Evolutionary conservation across 305 asterid species (phyloP), one percentile per base, ranked within the genome.

Genomic region (Ilex paraguariensis): DNA sequence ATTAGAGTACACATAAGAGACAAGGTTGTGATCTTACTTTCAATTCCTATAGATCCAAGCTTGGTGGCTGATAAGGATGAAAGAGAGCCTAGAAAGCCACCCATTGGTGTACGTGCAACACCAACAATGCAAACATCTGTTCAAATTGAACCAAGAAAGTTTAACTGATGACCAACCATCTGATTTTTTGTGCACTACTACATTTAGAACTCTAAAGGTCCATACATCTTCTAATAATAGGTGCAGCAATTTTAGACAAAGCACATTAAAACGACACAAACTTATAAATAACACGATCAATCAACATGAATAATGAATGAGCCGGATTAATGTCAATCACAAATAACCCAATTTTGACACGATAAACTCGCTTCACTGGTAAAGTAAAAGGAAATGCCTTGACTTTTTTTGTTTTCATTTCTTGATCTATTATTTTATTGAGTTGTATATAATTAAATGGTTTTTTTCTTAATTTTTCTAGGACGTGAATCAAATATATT

Each of bases 111-210:
- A 57, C 99, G 93, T 62, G 96, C 91, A 73, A 88, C 88, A 66
- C 99, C 98, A 65, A 94, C 99, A 12, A 94, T 76, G 84, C 97
- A 94, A 60, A 94, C 96, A 90, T 94, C 99, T 94, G 66, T 68
- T 32, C 8, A 75, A 54, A 79, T 32, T 36, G 62, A 58, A 77
- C 57, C 69, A 72, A 50, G 59, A 5, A 54, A 31, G 10, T 15
- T 52, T 52, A 52, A 52, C 31, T 6, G n/a, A 52, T 17, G 10
- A 52, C 30, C 28, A n/a, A 52, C 10, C 28, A 52, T 6, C n/a
- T 14, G 11, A 52, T 3, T 52, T 52, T n/a, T 15, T 49, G 53
- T n/a, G 4, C 53, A 7, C 56, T 7, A 52, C n/a, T 52, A 3
- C 9, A 6, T 14, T 52, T 3, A 7, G 8, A 52, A 52, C 52